Evolutionary conservation across 2,329 filamentous ascomycete genomes (phyloP), one percentile per base, ranked within the genome.

Genomic region (Canariomyces notabilis): DNA sequence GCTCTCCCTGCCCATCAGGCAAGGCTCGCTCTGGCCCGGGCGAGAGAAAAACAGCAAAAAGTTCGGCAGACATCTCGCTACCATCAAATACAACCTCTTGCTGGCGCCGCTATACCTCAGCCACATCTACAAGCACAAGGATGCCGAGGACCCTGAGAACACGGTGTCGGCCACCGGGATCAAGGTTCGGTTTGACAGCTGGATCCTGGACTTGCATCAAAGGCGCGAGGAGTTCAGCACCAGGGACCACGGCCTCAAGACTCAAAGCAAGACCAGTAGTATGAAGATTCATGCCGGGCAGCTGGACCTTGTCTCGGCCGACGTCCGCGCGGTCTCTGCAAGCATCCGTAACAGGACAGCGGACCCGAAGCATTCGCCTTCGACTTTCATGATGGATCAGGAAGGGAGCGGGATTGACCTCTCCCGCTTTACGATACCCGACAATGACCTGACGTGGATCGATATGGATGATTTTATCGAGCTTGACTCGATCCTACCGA

Each of bases 381-480:
- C 75, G 2, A 70, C 72, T 8, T 64, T 79, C 43, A 69, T 76
- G 38, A 69, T 70, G 3, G 74, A 80, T 43, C 67, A 76, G 42
- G 77, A 80, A 20, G 69, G 70, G 3, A 75, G 77, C 7, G 77
- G 77, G 6, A 79, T 79, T 3, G 85, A 91, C 62, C 73, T 95
- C 40, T 95, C 90, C 0, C 84, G 85, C 43, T 98, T 98, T 62
- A 91, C 84, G 0, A 98, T 98, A 40, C 91, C 93, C 0, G 93
- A 98, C 63, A 87, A 94, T 44, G 93, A 98, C 60, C 83, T 89
- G 56, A 89, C 85, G 45, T 98, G 93, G 93, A 90, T 98, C 52
- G 93, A 98, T 61, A 97, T 98, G 89, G 93, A 98, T 62, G 93
- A 98, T 63, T 98, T 98, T 66, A 90, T 98, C 22, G 93, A 98